Base-by-base conservation (phyloP, 2,329 filamentous ascomycete genomes). In the Ophiosphaerella korrae region DNA sequence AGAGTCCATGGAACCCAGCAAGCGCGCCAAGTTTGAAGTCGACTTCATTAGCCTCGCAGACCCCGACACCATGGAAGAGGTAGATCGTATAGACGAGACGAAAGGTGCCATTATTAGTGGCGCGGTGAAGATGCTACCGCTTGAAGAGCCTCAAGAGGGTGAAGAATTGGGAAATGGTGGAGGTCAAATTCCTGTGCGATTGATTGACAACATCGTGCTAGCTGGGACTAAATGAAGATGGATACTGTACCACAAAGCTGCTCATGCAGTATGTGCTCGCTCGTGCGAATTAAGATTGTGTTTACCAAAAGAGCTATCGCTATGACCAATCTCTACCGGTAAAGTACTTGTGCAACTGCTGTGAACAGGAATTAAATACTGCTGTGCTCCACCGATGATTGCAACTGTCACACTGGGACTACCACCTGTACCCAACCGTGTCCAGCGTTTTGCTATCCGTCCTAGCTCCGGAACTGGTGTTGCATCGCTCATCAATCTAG, bases 1-100 rank as follows among this genome's bases (percentile, higher is more conserved):
- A 73, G 78, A 81, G 54, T 77, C 77, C 9, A 71, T 92, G 48
- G 67, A 76, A 1, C 82, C 86, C 0, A 74, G 76, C 29, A 76
- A 88, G 68, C 80, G 91, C 42, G 89, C 86, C 3, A 76, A 79
- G 43, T 94, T 92, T 54, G 89, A 96, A 69, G 82, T 97, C 7
- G 93, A 97, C 72, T 99, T 99, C 71, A 84, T 99, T 48, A 96
- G 92, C 13, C 80, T 99, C 23, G 89, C 93, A 0, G 91, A 97
- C 64, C 89, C 91, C 1, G 85, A 90, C 7, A 88, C 87, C 0
- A 84, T 99, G 77, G 83, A 89, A 53, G 93, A 97, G 75, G 66
- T 96, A 1, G 81, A 88, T 0, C 71, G 76, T 11, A 82, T 97
- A 2, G 89, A 96, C 65, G 79, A 82, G 0, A 74, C 76, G 0